Conservation (phyloP, 345 rosid genomes). For the Hibiscus mutabilis region DNA sequence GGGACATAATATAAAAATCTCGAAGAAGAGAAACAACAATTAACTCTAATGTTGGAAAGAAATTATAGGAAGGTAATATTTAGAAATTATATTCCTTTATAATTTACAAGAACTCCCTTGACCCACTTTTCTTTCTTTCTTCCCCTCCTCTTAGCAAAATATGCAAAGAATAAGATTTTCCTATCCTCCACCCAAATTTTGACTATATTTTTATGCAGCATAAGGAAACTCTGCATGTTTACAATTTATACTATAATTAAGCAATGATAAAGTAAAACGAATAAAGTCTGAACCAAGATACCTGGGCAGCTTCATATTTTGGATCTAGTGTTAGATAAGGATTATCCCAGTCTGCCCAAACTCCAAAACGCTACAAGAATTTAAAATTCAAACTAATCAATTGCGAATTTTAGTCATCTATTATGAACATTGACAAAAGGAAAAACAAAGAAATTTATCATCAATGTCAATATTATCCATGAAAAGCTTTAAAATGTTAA, state of each 20-base stretch:
- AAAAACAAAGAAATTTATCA: slow-evolving; percentile 3
- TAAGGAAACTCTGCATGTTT: too few species aligned
- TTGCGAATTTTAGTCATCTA: background rate
- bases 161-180: background rate
- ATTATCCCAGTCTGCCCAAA: slow-evolving; percentile 92
- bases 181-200: background rate
- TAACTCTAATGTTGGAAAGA: background rate
- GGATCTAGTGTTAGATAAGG: slow-evolving; percentile 93
- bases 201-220: background rate
- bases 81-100: background rate
- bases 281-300: slow-evolving; percentile 31
- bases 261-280: slow-evolving; percentile 5
- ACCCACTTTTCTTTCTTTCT: background rate
- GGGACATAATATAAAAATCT: background rate
- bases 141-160: background rate
- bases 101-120: background rate
- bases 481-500: background rate
- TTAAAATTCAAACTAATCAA: background rate
- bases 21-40: background rate
- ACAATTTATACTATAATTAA: background rate
- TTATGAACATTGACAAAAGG: background rate
- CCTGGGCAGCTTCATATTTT: slow-evolving; percentile 95
- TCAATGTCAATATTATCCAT: background rate
- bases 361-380: slow-evolving; percentile 78
- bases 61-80: background rate